Evolutionary conservation across 1,139 yeast species (phyloP).

Genomic region (Candida smagusa): DNA sequence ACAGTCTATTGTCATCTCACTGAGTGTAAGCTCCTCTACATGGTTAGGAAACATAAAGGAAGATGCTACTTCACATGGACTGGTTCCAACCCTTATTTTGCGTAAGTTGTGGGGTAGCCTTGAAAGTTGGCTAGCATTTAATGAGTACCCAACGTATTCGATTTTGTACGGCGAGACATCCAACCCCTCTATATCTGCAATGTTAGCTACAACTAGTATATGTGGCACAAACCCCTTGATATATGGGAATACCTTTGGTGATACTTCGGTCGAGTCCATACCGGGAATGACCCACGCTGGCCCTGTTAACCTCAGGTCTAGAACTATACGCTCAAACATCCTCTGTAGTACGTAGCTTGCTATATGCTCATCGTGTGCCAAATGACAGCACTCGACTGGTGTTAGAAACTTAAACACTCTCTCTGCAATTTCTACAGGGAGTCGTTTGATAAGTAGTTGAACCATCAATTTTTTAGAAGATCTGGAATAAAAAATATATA

Average conservation of each 20-base stretch:
- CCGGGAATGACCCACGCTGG: constrained; percentile 2
- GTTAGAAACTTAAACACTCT: background rate
- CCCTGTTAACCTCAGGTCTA: constrained; percentile 1
- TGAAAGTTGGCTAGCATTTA: constrained; percentile 1
- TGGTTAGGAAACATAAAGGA: background rate
- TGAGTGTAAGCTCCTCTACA: background rate
- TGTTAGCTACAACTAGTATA: constrained; percentile 1
- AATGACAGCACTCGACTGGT: background rate
- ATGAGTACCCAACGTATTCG: constrained; percentile 1
- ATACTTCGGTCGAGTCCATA: background rate
- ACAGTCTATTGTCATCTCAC: constrained; percentile 1
- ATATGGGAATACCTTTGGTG: constrained; percentile 1
- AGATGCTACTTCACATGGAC: background rate
- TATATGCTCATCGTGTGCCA: background rate
- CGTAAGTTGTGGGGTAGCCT: constrained; percentile 1
- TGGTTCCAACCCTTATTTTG: background rate
- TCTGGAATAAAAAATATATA: too few relatives aligned
- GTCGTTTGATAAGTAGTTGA: background rate
- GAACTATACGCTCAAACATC: constrained; percentile 2
- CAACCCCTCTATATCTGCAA: constrained; percentile 1
- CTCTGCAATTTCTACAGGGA: background rate
- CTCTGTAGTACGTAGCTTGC: constrained; percentile 1
- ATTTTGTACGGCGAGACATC: constrained; percentile 1
- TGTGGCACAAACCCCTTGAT: constrained; percentile 1
- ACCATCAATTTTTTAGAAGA: background rate